Evolutionary conservation across 2,329 filamentous ascomycete species (phyloP).

Genomic region (Paracorniculantispora psalliotae): DNA sequence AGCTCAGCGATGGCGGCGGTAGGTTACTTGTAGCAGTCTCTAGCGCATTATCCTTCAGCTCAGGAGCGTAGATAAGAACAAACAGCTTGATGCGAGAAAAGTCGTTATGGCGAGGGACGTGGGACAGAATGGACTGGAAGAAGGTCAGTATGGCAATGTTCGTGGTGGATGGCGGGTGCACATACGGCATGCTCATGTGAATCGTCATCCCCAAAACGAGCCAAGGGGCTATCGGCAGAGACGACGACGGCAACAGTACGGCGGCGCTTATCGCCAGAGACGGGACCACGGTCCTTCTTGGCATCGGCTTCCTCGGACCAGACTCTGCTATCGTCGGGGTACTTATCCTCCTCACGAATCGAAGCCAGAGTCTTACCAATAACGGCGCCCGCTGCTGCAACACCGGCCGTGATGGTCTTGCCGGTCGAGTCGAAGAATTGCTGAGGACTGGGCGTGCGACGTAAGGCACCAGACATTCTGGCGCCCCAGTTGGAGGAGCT

Average conservation of each 20-base stretch:
- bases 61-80: slow-evolving; percentile 83
- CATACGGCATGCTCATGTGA: slow-evolving; percentile 79
- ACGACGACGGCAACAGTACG: slow-evolving; percentile 87
- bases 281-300: slow-evolving; percentile 43
- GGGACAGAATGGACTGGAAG: slow-evolving; percentile 73
- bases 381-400: slow-evolving; percentile 76
- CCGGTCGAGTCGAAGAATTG: slow-evolving; percentile 82
- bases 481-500: slow-evolving; percentile 59
- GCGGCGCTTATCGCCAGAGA: slow-evolving; percentile 45
- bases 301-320: slow-evolving; percentile 89
- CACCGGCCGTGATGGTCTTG: slow-evolving; percentile 72
- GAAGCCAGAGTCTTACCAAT: slow-evolving; percentile 78
- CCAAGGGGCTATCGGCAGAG: slow-evolving; percentile 65
- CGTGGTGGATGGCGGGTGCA: slow-evolving; percentile 18
- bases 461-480: slow-evolving; percentile 74
- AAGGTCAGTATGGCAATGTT: slow-evolving; percentile 14
- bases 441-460: slow-evolving; percentile 79
- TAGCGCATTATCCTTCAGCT: slow-evolving; percentile 61
- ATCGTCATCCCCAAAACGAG: slow-evolving; percentile 53
- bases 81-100: slow-evolving; percentile 72
- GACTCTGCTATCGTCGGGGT: slow-evolving; percentile 79
- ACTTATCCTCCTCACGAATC: slow-evolving; percentile 79
- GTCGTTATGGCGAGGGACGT: slow-evolving; percentile 75
- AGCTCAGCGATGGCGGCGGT: slow-evolving; percentile 62
- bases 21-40: slow-evolving; percentile 49